phyloP scores from a whole-genome alignment of 108 stramenopile genomes.

The Cyclotella choctawhatcheeana region DNA sequence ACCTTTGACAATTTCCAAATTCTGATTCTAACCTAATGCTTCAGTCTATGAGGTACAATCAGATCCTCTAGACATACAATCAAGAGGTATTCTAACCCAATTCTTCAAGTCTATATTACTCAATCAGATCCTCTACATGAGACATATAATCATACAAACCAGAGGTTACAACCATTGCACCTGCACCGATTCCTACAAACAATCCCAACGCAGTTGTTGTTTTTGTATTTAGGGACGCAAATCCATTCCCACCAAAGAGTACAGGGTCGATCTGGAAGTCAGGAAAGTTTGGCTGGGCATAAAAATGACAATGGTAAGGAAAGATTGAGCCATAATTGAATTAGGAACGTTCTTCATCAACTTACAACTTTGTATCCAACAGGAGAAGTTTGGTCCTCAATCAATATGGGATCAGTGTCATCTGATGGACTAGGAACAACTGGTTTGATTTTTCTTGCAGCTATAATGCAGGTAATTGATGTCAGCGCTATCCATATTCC shows the following conservation, averaged over 20 bases:
- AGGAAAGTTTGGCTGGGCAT: conserved; percentile 67
- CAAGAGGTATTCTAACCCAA: too few species aligned
- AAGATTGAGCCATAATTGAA: too few species aligned
- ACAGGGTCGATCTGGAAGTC: conserved; percentile 63
- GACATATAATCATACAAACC: conserved; percentile 37
- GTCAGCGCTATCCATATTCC: conserved; percentile 69
- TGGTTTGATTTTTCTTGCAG: conserved; percentile 43
- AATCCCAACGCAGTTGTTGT: conserved; percentile 40
- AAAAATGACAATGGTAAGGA: neutral
- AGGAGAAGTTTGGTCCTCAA: conserved; percentile 53
- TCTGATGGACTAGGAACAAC: conserved; percentile 38
- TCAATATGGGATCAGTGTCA: conserved; percentile 61
- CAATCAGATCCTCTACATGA: conserved; percentile 16
- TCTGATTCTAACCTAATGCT: too few species aligned
- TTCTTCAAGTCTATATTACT: neutral
- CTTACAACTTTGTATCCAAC: conserved; percentile 21
- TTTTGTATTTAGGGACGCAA: conserved; percentile 26
- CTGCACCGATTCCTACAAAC: conserved; percentile 36
- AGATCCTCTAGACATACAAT: too few species aligned
- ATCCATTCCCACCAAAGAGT: conserved; percentile 35
- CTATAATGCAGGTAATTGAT: conserved; percentile 51
- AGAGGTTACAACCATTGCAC: conserved; percentile 44
- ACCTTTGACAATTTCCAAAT: too few species aligned
- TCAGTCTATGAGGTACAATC: too few species aligned
- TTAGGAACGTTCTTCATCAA: too few species aligned